These are phyloP conservation scores for Arxiozyma slooffiae DNA, from an alignment of 1,139 yeast species.

Conservation along the genomic window DNA sequence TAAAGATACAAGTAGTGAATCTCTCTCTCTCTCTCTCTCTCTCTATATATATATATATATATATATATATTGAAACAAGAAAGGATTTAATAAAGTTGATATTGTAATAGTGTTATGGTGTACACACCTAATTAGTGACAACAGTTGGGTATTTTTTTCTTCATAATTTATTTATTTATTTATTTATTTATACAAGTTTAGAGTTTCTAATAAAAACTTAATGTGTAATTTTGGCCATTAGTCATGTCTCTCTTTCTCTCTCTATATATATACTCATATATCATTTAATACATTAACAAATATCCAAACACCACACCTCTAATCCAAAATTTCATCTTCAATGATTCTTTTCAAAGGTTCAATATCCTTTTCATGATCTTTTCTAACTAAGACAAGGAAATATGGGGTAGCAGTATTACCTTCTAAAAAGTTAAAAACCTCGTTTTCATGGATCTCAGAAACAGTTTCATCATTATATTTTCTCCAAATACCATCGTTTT, in stretches of 20 bases:
- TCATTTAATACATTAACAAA: neutral
- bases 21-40: neutral
- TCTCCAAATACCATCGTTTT: slow-evolving; percentile 51
- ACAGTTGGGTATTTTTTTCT: no score
- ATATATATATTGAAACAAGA: no score
- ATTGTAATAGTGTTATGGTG: no score
- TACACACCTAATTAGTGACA: no score
- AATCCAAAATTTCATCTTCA: slow-evolving; percentile 4
- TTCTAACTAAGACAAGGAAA: slow-evolving; percentile 72
- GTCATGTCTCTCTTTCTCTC: neutral
- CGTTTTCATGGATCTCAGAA: slow-evolving; percentile 63
- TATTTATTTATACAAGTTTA: no score
- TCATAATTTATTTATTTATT: no score
- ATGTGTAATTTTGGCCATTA: no score
- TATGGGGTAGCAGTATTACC: slow-evolving; percentile 89
- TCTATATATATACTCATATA: neutral
- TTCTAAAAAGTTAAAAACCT: slow-evolving; percentile 60
- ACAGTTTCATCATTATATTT: slow-evolving; percentile 90
- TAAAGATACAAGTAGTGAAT: neutral
- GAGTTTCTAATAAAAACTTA: no score
- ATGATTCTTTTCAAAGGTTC: slow-evolving; percentile 54
- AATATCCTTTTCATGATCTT: slow-evolving; percentile 49
- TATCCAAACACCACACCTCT: neutral
- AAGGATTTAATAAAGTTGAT: no score
- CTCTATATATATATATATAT: no score